Evolutionary conservation across 2,329 filamentous ascomycete species (phyloP), one percentile per base, ranked within the genome.

Genomic region (Fusarium brevicatenulatum): DNA sequence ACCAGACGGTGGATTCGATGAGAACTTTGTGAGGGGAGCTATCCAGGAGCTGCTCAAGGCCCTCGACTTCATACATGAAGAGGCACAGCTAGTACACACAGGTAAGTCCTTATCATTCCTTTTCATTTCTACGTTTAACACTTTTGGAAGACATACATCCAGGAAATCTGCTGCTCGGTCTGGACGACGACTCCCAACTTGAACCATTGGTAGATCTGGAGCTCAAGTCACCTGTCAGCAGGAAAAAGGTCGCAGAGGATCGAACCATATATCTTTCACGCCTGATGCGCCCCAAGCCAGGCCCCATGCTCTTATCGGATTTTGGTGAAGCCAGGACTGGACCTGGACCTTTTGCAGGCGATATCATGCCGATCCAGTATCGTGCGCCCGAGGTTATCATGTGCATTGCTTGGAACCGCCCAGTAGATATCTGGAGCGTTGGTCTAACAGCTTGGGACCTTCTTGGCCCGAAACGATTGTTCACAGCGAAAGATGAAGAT

Each of bases 31-130:
- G 0, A 82, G 78, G 58, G 75, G 78, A 21, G 78, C 79, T 2
- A 30, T 81, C 1, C 66, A 71, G 7, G 75, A 80, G 56, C 68
- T 82, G 21, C 74, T 82, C n/a, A 62, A 78, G 25, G 80, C 78
- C 5, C 75, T 83, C 43, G 78, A 82, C 28, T 83, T 82, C 46
- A 65, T 83, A 5, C 82, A 83, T 23, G 73, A 60, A 2, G 77
- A 84, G 53, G 80, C 73, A 0, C 52, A 79, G 15, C 49, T 76
- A 4, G 75, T 80, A 0, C 80, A 83, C 53, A 81, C 79, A 57
- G 80, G 81, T 81, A 75, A 1, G 72, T 66, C 5, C 15, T 12
- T 9, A 19, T 16, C 16, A 7, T 8, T 1, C 19, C 23, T 23
- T 13, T n/a, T 4, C 4, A 18, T 12, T 21, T 7, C 19, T 15